Base-by-base conservation (phyloP, 768 basidiomycete genomes). In the Basidioascus undulatus region DNA sequence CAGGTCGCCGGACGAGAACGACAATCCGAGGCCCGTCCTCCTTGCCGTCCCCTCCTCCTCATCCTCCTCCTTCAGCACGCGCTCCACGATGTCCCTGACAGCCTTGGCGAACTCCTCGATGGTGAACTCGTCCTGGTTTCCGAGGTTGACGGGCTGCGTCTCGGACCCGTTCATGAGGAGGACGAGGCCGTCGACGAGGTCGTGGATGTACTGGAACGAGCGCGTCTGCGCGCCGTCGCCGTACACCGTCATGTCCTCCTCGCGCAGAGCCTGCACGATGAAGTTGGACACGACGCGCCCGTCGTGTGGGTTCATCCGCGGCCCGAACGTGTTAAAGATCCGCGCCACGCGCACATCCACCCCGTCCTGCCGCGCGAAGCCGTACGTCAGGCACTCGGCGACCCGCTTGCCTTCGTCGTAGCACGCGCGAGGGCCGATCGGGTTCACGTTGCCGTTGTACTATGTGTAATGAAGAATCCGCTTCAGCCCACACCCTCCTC, bases 391-490 rank as follows among this genome's bases (percentile, higher is more conserved):
- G 15, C 89, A 92, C 62, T 98, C 92, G 31, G 92, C 89, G 30
- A 96, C 89, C 51, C 92, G 84, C 64, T 98, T 98, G 37, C 92
- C 92, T 61, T 98, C 92, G 55, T 98, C 92, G 56, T 98, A 98
- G 61, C 92, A 98, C n/a, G 89, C 87, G 46, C 92, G 80, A 44
- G 82, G 81, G 19, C 92, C 92, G 51, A 87, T 92, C 32, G 86
- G 86, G 65, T 98, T 98, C 55, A 98, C 92, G 59, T 96, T 76
- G 20, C 53, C 53, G 47, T 47, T 49, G 37, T 54, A 54, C 3
- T 28, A 32, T 28, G 52, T 51, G 11, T 20, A 23, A 9, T 23
- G n/a, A 23, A 36, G 6, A 19, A 35, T 86, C 87, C 86, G 30
- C 18, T n/a, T 33, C 33, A 35, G 38, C 48, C 47, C 18, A 11